Percentiles rank a stretch among this genome's conserved stretches.
These are phyloP conservation scores for Monosporascus cannonballus DNA, from an alignment of 2,329 filamentous ascomycete genomes.

Conservation along the genomic window DNA sequence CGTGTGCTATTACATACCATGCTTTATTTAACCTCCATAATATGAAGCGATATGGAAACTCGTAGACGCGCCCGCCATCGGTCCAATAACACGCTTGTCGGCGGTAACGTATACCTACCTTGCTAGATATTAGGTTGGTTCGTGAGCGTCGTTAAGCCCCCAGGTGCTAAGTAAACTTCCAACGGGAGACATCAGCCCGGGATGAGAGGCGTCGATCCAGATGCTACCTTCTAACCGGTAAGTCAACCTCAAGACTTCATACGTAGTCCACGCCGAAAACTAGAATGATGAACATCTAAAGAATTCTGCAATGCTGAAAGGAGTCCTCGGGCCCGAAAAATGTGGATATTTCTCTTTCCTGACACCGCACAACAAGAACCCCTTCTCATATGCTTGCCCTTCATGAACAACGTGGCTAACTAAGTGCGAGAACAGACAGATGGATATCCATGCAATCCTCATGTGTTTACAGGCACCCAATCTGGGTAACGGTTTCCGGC, in stretches of 20 bases:
- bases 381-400: neutral
- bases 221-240: neutral
- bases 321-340: constrained; percentile 17
- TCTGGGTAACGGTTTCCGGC: constrained; percentile 44
- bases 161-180: too few relatives aligned
- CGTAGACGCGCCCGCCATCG: too few relatives aligned
- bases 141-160: too few relatives aligned
- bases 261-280: neutral
- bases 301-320: constrained; percentile 32
- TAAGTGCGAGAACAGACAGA: neutral
- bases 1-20: too few relatives aligned
- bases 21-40: too few relatives aligned
- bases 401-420: neutral
- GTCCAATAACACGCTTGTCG: too few relatives aligned
- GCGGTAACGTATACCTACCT: too few relatives aligned
- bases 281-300: constrained; percentile 26
- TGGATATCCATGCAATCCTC: neutral
- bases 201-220: too few relatives aligned
- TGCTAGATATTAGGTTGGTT: too few relatives aligned
- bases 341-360: constrained; percentile 28
- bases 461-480: constrained; percentile 30
- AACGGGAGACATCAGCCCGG: too few relatives aligned
- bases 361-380: constrained; percentile 9
- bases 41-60: too few relatives aligned
- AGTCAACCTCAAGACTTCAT: neutral